A percentile compares a stretch with the other conserved stretches of the same genome.
These are phyloP conservation scores for Zalaria sp. DNA, from an alignment of 2,329 filamentous ascomycete genomes.

Conservation along the genomic window DNA sequence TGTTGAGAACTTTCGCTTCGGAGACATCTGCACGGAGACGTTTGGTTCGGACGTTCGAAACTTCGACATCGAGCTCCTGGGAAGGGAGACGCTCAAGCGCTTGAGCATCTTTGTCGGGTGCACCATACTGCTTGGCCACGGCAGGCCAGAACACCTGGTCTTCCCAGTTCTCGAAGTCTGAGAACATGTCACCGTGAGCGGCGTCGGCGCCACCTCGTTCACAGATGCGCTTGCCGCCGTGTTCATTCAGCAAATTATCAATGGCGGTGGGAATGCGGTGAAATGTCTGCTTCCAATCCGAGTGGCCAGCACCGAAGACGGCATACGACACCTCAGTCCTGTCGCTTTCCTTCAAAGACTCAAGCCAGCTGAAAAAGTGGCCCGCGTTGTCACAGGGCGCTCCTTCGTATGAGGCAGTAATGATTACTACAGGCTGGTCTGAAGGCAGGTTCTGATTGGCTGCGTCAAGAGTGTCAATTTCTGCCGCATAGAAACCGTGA, in stretches of 20 bases:
- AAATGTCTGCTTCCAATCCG: constrained; percentile 45
- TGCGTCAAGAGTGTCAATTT: constrained; percentile 44
- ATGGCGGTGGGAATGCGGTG: constrained; percentile 52
- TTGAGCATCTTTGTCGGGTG: constrained; percentile 4
- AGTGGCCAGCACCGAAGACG: constrained; percentile 55
- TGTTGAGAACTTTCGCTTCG: constrained; percentile 44
- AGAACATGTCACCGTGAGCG: constrained; percentile 50
- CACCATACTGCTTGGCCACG: constrained; percentile 27
- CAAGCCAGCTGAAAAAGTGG: constrained; percentile 54
- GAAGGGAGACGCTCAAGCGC: not conserved
- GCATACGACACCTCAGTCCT: constrained; percentile 46
- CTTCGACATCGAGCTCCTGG: constrained; percentile 34
- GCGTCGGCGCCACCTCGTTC: constrained; percentile 45
- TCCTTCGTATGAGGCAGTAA: constrained; percentile 62
- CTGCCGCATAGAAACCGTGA: constrained; percentile 44
- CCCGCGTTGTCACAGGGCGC: constrained; percentile 59
- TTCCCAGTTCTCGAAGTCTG: constrained; percentile 54
- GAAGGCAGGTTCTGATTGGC: constrained; percentile 47
- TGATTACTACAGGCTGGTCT: constrained; percentile 48
- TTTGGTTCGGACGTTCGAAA: constrained; percentile 40
- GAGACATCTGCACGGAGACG: constrained; percentile 49
- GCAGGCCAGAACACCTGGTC: constrained; percentile 42
- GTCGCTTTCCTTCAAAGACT: constrained; percentile 32
- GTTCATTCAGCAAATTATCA: constrained; percentile 37
- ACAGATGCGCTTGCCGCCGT: constrained; percentile 35